Conservation (phyloP, 2,329 filamentous ascomycete species). For the Epichloe uncinata region DNA sequence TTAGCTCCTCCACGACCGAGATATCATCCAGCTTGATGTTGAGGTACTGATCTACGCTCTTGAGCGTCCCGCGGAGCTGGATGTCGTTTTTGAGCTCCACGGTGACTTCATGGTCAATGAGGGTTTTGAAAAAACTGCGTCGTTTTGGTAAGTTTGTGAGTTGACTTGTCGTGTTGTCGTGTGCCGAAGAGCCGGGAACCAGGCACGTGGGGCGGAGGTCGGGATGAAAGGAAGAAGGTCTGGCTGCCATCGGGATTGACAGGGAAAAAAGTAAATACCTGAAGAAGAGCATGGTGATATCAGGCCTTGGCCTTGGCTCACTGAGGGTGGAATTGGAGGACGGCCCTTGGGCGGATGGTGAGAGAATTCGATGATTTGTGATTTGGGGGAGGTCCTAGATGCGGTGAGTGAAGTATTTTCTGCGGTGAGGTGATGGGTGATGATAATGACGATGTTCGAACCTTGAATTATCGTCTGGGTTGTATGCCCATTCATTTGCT, state of each 20-base stretch:
- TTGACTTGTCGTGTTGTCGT: no score
- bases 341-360: not conserved
- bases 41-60: constrained; percentile 96
- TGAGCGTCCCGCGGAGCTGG: constrained; percentile 85
- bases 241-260: not conserved
- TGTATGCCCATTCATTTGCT: not conserved
- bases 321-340: no score
- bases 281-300: constrained; percentile 29
- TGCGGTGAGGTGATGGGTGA: not conserved
- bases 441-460: not conserved
- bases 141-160: not conserved
- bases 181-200: no score
- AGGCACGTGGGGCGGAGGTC: no score
- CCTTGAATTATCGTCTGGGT: not conserved
- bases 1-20: constrained; percentile 78
- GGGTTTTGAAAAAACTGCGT: constrained; percentile 89
- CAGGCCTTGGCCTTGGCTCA: not conserved
- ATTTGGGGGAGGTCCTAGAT: no score
- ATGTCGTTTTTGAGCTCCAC: constrained; percentile 99
- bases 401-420: not conserved
- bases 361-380: no score
- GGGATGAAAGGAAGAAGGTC: no score
- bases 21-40: constrained; percentile 99
- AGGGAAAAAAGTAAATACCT: constrained; percentile 19
- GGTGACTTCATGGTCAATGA: constrained; percentile 93